A percentile compares a stretch with the other conserved stretches of the same genome.
phyloP scores from a whole-genome alignment of 805 yeast genomes.

The Wickerhamiella shivajii region DNA sequence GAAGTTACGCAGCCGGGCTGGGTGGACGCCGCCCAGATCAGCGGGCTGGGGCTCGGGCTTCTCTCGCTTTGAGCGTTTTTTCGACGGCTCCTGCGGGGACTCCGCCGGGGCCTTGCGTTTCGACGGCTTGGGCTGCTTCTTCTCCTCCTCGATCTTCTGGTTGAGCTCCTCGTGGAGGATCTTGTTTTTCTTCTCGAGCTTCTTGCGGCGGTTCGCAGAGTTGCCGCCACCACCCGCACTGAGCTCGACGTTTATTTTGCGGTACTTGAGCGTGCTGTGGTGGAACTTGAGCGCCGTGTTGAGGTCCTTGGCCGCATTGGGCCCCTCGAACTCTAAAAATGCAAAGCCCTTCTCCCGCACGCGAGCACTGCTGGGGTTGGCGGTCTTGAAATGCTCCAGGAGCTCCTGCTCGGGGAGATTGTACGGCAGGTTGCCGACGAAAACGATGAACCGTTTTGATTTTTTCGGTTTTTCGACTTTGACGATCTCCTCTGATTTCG shows the following conservation, averaged over 20 bases:
- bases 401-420: conserved; percentile 49
- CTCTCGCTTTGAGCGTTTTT: too few species aligned
- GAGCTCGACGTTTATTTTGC: conserved; percentile 87
- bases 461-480: conserved; percentile 29
- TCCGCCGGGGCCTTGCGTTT: too few species aligned
- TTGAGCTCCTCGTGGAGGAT: conserved; percentile 57
- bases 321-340: conserved; percentile 64
- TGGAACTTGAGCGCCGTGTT: conserved; percentile 77
- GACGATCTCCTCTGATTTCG: background rate
- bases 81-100: too few species aligned
- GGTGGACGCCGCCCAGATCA: too few species aligned
- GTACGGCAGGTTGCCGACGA: conserved; percentile 83
- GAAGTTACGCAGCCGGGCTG: too few species aligned
- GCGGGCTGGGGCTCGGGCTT: too few species aligned
- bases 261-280: conserved; percentile 48
- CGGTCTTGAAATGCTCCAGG: conserved; percentile 53
- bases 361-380: conserved; percentile 58
- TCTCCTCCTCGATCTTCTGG: conserved; percentile 34
- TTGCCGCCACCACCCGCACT: conserved; percentile 99
- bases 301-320: conserved; percentile 62
- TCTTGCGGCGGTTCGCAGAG: conserved; percentile 40
- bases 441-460: conserved; percentile 63
- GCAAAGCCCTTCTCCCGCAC: conserved; percentile 89
- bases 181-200: conserved; percentile 66
- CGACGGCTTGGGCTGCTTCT: too few species aligned